phyloP scores from a whole-genome alignment of 208 protist genomes.

The Giardia muris region DNA sequence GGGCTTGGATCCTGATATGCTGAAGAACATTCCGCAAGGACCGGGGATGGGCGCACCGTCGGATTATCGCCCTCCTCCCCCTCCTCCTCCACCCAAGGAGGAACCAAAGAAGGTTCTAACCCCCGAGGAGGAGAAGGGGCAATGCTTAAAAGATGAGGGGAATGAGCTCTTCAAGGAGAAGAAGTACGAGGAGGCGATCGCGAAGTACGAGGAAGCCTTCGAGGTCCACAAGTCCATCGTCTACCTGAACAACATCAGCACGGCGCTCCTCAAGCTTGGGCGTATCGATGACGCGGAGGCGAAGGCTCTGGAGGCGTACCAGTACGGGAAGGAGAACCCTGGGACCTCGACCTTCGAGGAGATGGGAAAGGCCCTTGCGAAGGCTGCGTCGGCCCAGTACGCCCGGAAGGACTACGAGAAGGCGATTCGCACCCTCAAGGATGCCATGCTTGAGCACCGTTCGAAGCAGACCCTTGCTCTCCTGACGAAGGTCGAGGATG shows the following conservation, averaged over 20 bases:
- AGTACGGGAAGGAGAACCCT: slow-evolving; percentile 10
- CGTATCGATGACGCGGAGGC: not conserved
- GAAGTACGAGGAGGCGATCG: slow-evolving; percentile 9
- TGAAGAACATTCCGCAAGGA: not conserved
- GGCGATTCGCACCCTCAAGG: not conserved
- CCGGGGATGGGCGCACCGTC: not conserved
- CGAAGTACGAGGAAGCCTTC: slow-evolving; percentile 7
- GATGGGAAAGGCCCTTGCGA: slow-evolving; percentile 3
- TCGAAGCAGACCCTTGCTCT: not conserved
- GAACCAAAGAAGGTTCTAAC: not conserved
- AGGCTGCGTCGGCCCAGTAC: slow-evolving; percentile 10
- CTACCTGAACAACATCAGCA: slow-evolving; percentile 20
- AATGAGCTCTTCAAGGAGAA: slow-evolving; percentile 16
- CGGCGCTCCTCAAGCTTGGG: slow-evolving; percentile 9
- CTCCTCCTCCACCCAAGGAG: not conserved
- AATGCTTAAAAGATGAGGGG: slow-evolving; percentile 11
- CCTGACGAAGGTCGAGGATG: slow-evolving; percentile 8
- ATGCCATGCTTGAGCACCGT: slow-evolving; percentile 21
- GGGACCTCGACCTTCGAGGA: not conserved
- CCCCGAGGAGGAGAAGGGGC: not conserved
- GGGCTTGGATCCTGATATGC: not conserved
- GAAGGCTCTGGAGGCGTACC: slow-evolving; percentile 13
- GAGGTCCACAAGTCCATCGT: not conserved
- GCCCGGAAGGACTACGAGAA: not conserved
- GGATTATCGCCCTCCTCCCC: not conserved